Conservation (phyloP, 2,329 filamentous ascomycete genomes). For the Cladophialophora bantiana region DNA sequence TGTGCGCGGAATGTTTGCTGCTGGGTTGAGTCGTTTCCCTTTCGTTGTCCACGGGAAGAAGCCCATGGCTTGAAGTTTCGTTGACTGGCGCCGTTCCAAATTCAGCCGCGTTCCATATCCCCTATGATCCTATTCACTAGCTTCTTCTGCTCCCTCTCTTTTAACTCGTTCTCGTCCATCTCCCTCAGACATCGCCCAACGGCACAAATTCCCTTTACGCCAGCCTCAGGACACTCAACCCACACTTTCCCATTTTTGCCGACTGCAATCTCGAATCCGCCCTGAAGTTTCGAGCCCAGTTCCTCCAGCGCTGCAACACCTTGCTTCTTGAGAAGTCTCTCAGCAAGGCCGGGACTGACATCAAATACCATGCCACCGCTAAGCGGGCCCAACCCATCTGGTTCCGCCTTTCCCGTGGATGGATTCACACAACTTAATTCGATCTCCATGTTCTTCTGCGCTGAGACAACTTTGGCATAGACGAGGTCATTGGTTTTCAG, state of each 20-base stretch:
- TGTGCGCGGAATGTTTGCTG: neutral
- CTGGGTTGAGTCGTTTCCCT: neutral
- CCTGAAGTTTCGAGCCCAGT: conserved; percentile 73
- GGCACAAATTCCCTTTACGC: conserved; percentile 72
- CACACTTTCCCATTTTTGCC: conserved; percentile 92
- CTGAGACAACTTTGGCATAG: conserved; percentile 82
- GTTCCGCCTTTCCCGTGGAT: conserved; percentile 83
- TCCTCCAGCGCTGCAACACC: conserved; percentile 78
- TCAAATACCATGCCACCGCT: conserved; percentile 85
- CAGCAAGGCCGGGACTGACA: conserved; percentile 81
- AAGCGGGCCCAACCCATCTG: conserved; percentile 84
- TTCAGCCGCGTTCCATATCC: conserved; percentile 46
- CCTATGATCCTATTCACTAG: conserved; percentile 52
- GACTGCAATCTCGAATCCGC: conserved; percentile 88
- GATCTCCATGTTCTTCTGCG: conserved; percentile 82
- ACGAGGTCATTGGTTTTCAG: conserved; percentile 78
- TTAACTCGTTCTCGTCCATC: conserved; percentile 65
- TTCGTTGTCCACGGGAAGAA: neutral
- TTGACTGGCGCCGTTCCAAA: neutral
- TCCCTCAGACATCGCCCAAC: conserved; percentile 80
- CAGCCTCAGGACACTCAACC: conserved; percentile 76
- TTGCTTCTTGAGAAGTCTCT: conserved; percentile 72
- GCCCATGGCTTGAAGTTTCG: neutral
- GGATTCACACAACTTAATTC: conserved; percentile 90
- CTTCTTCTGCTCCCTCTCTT: conserved; percentile 54